phyloP scores from a whole-genome alignment of 208 protist species.

The Angomonas deanei region DNA sequence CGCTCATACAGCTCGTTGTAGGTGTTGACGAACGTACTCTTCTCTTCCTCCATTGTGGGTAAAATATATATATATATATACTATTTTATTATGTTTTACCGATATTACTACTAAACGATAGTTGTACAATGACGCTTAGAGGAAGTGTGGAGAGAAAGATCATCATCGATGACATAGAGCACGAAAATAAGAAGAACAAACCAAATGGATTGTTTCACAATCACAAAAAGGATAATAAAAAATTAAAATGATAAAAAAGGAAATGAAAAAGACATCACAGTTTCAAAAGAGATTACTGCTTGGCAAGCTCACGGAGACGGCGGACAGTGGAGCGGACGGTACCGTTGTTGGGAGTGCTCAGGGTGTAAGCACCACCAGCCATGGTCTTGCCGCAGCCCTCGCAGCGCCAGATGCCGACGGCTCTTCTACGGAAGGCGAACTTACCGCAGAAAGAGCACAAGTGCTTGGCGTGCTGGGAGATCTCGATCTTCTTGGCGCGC shows the following conservation, averaged over 20 bases:
- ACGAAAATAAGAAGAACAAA: too few species aligned
- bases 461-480: slow-evolving; percentile 97
- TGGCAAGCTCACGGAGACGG: slow-evolving; percentile 95
- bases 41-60: not conserved
- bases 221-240: not conserved
- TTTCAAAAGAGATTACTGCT: slow-evolving; percentile 21
- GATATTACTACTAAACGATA: too few species aligned
- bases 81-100: not conserved
- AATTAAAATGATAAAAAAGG: slow-evolving; percentile 5
- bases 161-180: too few species aligned
- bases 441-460: slow-evolving; percentile 99
- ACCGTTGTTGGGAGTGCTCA: slow-evolving; percentile 94
- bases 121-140: too few species aligned
- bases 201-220: not conserved
- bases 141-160: too few species aligned
- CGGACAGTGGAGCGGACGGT: slow-evolving; percentile 97
- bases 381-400: slow-evolving; percentile 95
- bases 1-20: slow-evolving; percentile 1
- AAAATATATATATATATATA: not conserved
- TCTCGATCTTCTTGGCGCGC: slow-evolving; percentile 99
- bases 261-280: slow-evolving; percentile 6
- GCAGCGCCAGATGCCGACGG: slow-evolving; percentile 99
- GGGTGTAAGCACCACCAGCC: slow-evolving; percentile 97
- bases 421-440: slow-evolving; percentile 94
- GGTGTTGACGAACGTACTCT: not conserved